A percentile compares a stretch with the other conserved stretches of the same genome.
phyloP scores from a whole-genome alignment of 352 stramenopile genomes.

The Pythium sukuiense region DNA sequence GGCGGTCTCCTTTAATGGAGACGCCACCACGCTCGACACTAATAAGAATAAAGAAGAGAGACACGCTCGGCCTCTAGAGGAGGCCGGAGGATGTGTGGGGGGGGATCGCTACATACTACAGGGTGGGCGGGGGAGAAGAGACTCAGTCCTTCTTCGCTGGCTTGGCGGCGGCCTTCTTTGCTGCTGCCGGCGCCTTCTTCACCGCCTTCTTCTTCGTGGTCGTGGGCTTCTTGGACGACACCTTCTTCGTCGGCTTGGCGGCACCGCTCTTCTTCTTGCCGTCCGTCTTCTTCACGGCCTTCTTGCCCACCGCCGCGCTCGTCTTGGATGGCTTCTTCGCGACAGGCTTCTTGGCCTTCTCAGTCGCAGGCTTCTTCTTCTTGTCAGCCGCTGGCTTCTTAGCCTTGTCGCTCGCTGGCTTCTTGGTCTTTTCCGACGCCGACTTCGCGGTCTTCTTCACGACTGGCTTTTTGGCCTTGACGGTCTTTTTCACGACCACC shows the following conservation, averaged over 20 bases:
- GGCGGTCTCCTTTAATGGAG: not conserved
- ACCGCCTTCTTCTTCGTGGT: conserved; percentile 67
- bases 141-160: conserved; percentile 40
- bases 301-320: conserved; percentile 33
- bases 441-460: conserved; percentile 28
- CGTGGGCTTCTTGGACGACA: conserved; percentile 54
- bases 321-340: conserved; percentile 28
- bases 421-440: conserved; percentile 31
- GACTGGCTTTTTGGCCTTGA: conserved; percentile 25
- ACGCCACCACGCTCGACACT: conserved; percentile 3
- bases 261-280: conserved; percentile 38
- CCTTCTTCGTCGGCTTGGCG: conserved; percentile 34
- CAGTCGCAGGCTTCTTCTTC: conserved; percentile 35
- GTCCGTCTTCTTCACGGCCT: conserved; percentile 37
- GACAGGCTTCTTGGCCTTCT: conserved; percentile 26
- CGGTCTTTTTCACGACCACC: conserved; percentile 39
- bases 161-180: conserved; percentile 38
- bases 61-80: not conserved
- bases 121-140: not conserved
- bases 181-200: conserved; percentile 34
- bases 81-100: conserved; percentile 1
- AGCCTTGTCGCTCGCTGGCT: conserved; percentile 29
- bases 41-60: conserved; percentile 16
- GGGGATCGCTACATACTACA: conserved; percentile 29
- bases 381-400: conserved; percentile 50